These are phyloP conservation scores for Capronia coronata DNA, from an alignment of 2,329 filamentous ascomycete genomes.

Conservation along the genomic window DNA sequence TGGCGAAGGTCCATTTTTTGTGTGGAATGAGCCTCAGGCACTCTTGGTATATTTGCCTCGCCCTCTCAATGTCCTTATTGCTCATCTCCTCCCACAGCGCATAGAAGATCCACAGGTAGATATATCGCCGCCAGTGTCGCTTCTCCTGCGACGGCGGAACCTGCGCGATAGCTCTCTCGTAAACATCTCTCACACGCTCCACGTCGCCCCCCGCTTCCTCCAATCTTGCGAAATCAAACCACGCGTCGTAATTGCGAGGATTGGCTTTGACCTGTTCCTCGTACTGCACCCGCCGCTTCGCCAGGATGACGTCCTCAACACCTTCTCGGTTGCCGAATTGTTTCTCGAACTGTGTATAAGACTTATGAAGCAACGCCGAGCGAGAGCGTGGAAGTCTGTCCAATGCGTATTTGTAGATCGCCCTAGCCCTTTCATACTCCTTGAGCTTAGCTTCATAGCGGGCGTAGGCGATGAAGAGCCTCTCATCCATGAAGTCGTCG, in stretches of 20 bases:
- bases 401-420: constrained; percentile 94
- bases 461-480: constrained; percentile 91
- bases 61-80: constrained; percentile 67
- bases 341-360: constrained; percentile 97
- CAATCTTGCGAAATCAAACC: constrained; percentile 90
- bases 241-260: constrained; percentile 91
- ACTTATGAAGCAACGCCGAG: constrained; percentile 77
- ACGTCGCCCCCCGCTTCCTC: constrained; percentile 79
- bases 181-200: constrained; percentile 82
- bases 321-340: constrained; percentile 91
- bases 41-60: constrained; percentile 83
- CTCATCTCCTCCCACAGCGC: constrained; percentile 91
- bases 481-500: constrained; percentile 94
- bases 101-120: constrained; percentile 97
- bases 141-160: constrained; percentile 94
- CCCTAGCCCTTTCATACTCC: constrained; percentile 85
- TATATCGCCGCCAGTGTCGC: constrained; percentile 92
- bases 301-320: constrained; percentile 91
- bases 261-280: constrained; percentile 93
- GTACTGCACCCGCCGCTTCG: constrained; percentile 86
- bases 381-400: constrained; percentile 85
- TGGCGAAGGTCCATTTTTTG: constrained; percentile 95
- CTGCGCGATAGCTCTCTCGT: constrained; percentile 92
- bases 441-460: constrained; percentile 90
- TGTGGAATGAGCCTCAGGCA: constrained; percentile 85